Evolutionary conservation across 352 stramenopile species (phyloP).

Genomic region (Phytophthora pinifolia): DNA sequence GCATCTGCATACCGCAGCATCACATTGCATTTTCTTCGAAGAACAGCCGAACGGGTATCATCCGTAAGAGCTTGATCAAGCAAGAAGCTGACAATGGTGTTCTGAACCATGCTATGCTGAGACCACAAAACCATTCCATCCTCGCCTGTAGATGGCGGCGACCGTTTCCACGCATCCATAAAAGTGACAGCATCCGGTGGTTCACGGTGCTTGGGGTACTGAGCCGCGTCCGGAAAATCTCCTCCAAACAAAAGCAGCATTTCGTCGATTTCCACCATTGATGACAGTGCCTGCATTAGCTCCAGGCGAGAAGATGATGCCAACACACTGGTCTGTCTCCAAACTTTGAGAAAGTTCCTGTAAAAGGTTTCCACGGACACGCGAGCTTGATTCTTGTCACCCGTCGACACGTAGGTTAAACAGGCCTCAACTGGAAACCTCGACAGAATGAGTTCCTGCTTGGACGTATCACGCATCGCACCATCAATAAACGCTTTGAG

Average conservation of each 20-base stretch:
- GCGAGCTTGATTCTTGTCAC: constrained; percentile 46
- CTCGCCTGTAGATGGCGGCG: constrained; percentile 46
- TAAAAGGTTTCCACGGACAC: constrained; percentile 71
- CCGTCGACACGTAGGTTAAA: constrained; percentile 43
- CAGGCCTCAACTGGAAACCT: constrained; percentile 57
- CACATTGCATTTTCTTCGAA: constrained; percentile 35
- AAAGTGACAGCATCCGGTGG: constrained; percentile 30
- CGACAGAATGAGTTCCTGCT: constrained; percentile 39
- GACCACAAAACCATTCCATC: constrained; percentile 61
- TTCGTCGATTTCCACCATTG: constrained; percentile 65
- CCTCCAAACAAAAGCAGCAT: constrained; percentile 26
- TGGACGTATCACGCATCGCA: constrained; percentile 31
- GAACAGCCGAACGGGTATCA: constrained; percentile 27
- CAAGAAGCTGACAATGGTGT: constrained; percentile 36
- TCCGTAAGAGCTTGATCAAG: constrained; percentile 35
- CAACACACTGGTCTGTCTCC: constrained; percentile 54
- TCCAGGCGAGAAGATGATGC: constrained; percentile 48
- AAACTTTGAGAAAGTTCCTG: constrained; percentile 46
- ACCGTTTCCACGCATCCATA: constrained; percentile 38
- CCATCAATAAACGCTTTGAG: constrained; percentile 26
- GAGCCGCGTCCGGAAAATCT: constrained; percentile 5
- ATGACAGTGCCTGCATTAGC: constrained; percentile 67
- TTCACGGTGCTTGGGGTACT: constrained; percentile 1
- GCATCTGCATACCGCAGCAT: constrained; percentile 75
- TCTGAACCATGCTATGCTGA: constrained; percentile 63